Percentiles rank a stretch among this genome's conserved stretches.
phyloP scores from a whole-genome alignment of 768 basidiomycete genomes.

The Hericium erinaceus region DNA sequence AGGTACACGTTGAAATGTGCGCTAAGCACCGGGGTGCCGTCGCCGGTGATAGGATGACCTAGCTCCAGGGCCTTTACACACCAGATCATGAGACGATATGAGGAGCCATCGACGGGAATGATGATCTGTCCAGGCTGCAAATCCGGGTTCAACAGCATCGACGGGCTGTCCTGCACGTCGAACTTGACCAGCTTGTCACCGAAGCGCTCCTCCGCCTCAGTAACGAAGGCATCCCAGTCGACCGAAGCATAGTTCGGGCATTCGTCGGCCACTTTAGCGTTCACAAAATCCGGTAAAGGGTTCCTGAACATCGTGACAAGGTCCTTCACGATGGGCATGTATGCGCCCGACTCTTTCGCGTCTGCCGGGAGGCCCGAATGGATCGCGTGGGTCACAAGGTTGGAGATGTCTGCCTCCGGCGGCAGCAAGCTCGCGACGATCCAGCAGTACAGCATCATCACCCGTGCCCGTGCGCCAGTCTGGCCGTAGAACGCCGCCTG shows the following conservation, averaged over 20 bases:
- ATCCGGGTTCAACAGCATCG: no score
- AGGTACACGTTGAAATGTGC: no score
- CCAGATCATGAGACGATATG: background rate
- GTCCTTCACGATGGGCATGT: no score
- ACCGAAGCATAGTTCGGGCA: background rate
- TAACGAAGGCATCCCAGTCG: background rate
- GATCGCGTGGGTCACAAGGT: background rate
- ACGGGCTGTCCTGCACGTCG: background rate
- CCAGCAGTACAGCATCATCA: background rate
- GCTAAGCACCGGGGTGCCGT: no score
- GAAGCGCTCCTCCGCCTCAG: background rate
- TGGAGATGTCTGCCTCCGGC: background rate
- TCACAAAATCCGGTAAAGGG: no score
- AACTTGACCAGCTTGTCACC: background rate
- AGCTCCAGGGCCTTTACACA: background rate
- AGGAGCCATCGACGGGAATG: background rate
- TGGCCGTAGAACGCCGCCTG: background rate
- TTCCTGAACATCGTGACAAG: no score
- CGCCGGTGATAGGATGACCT: no score
- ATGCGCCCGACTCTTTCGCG: background rate
- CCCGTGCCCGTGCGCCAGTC: background rate
- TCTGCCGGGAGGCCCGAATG: background rate
- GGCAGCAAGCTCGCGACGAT: background rate
- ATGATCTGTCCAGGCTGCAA: background rate
- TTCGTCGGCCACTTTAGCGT: no score